Evolutionary conservation across 306 rosid species (phyloP).

Genomic region (Pterocarpus macrocarpus): DNA sequence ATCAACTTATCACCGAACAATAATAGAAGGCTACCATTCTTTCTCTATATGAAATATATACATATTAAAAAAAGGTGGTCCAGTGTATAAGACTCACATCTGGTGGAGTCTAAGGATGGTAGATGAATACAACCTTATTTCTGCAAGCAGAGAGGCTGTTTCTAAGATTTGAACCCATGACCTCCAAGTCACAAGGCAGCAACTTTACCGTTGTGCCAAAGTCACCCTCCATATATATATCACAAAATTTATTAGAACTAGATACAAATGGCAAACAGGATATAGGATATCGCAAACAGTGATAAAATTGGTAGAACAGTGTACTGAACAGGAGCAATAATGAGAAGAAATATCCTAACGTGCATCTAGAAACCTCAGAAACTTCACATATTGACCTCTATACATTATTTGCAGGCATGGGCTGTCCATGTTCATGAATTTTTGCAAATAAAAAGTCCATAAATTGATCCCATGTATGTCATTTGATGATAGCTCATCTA

Average conservation of each 20-base stretch:
- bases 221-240: too few relatives aligned
- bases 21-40: background rate
- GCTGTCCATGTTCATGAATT: conserved; percentile 28
- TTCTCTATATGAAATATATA: too few relatives aligned
- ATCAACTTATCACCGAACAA: background rate
- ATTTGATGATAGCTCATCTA: conserved; percentile 11
- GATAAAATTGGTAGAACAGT: background rate
- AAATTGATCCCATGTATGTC: conserved; percentile 28
- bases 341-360: background rate
- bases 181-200: too few relatives aligned
- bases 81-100: too few relatives aligned
- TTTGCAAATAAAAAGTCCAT: background rate
- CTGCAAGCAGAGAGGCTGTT: too few relatives aligned
- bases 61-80: too few relatives aligned
- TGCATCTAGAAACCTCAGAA: conserved; percentile 11
- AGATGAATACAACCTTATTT: too few relatives aligned
- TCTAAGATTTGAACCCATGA: too few relatives aligned
- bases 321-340: background rate
- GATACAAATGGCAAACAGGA: conserved; percentile 10
- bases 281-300: background rate
- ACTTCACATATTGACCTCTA: background rate
- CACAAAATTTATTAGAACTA: background rate
- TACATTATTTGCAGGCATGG: background rate
- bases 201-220: too few relatives aligned
- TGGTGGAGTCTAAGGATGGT: too few relatives aligned